Evolutionary conservation across 179 eudicot species (phyloP), one percentile per base, ranked within the genome.

Genomic region (Silene vulgaris): DNA sequence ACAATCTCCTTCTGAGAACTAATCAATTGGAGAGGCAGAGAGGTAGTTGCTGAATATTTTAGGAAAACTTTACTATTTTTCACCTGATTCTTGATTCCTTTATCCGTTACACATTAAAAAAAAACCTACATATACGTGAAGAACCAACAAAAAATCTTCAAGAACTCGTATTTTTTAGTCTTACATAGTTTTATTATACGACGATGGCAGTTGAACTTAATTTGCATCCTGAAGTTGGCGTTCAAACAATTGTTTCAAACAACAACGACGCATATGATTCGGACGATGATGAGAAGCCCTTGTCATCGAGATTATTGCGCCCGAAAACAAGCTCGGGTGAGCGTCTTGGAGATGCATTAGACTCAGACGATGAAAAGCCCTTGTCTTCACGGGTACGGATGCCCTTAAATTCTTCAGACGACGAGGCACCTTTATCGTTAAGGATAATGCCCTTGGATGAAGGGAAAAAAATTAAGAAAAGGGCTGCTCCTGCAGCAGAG

Each of bases 351-450:
- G 5, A 17, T 13, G 61, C 21, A 56, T 56, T 17, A n/a, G 61
- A 14, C 61, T 37, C 43, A 0, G 61, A 56, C 61, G 61, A 56
- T 56, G 61, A 56, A 56, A 56, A 56, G 61, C 61, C 61, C 61
- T 56, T 56, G 61, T 56, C 61, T 14, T 56, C n/a, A 56, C 1
- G 61, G 1, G 20, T 56, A 14, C 6, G 20, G 7, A 56, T n/a
- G 61, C 61, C 61, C 17, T 56, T 14, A 4, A 56, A 56, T 56
- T 56, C 61, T 14, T 56, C 17, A 17, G 61, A 56, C 61, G 61
- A 56, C 7, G 20, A 56, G 61, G 61, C 61, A 4, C 61, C 61
- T 56, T 56, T 56, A 4, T 56, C 61, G 4, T 56, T 56, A 14
- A 56, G 20, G 61, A 56, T 14, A 56, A 56, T 14, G 17, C 61